Conservation (phyloP, 495 filamentous ascomycete species). For the Penicillium pancosmium region DNA sequence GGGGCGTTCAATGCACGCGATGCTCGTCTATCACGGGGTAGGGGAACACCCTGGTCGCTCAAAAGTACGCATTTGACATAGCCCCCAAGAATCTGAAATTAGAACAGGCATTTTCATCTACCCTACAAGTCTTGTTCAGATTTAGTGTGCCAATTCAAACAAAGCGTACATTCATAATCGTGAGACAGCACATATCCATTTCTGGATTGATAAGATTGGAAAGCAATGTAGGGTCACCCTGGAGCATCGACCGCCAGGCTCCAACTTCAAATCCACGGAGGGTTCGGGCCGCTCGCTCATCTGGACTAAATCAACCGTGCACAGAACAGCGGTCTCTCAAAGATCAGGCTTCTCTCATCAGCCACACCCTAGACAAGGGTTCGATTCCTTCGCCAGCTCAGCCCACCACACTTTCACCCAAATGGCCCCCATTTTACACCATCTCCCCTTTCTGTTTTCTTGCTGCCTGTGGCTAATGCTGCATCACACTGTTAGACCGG, state of each 20-base stretch:
- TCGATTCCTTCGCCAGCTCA: background rate
- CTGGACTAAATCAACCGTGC: background rate
- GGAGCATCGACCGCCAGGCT: no score
- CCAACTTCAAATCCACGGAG: background rate
- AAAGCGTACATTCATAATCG: no score
- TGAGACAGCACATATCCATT: no score
- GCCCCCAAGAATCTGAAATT: background rate
- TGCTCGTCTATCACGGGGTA: background rate
- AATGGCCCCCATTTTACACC: background rate
- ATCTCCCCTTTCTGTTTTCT: background rate
- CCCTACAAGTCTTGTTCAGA: no score
- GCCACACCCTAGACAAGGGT: background rate
- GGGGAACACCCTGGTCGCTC: background rate
- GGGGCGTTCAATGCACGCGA: no score
- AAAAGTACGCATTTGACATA: slow-evolving; percentile 1
- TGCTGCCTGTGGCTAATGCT: slow-evolving; percentile 9
- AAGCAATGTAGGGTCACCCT: no score
- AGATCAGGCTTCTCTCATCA: background rate
- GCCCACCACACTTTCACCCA: background rate
- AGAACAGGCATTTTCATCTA: background rate
- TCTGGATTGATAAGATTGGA: background rate
- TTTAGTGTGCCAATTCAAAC: no score
- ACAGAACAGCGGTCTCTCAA: background rate
- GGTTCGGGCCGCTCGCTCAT: slow-evolving; percentile 2
- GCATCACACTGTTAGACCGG: background rate